Evolutionary conservation across 345 rosid genomes (phyloP).

Genomic region (Odontarrhena argentea): DNA sequence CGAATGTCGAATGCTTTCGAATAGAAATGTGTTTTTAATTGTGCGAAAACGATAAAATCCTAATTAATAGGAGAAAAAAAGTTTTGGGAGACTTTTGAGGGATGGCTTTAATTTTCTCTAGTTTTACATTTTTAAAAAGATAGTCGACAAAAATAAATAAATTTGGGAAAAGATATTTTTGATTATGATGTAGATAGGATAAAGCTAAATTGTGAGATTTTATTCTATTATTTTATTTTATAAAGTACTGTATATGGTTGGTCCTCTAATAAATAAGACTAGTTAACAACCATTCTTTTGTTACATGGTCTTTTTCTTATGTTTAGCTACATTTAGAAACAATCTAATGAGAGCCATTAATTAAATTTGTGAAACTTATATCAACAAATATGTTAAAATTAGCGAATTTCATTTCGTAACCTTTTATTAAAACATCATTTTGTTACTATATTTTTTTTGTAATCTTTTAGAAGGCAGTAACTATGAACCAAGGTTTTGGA

Average conservation of each 20-base stretch:
- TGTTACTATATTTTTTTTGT: too few relatives aligned
- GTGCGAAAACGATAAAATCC: not conserved
- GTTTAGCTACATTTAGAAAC: conserved; percentile 18
- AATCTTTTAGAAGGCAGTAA: too few relatives aligned
- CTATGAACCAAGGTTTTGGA: too few relatives aligned
- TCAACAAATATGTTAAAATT: too few relatives aligned
- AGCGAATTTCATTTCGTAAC: too few relatives aligned
- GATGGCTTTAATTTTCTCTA: conserved; percentile 29
- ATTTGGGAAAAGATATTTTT: conserved; percentile 14
- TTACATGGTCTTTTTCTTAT: conserved; percentile 34
- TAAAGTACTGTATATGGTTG: conserved; percentile 24
- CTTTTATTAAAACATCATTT: too few relatives aligned
- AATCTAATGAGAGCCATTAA: too few relatives aligned
- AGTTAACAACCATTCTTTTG: conserved; percentile 36
- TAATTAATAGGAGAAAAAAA: conserved; percentile 4
- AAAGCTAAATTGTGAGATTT: conserved; percentile 31
- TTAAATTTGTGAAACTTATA: too few relatives aligned
- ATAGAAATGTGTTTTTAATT: not conserved
- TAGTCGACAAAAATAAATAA: too few relatives aligned
- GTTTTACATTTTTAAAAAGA: not conserved
- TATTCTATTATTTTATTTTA: not conserved
- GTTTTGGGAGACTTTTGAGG: conserved; percentile 20
- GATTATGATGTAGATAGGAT: conserved; percentile 30
- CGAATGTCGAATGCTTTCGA: too few relatives aligned
- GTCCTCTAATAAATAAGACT: conserved; percentile 20